Base-by-base conservation (phyloP, 225 moss, liverwort and hornwort genomes). In the Asterella californica region DNA sequence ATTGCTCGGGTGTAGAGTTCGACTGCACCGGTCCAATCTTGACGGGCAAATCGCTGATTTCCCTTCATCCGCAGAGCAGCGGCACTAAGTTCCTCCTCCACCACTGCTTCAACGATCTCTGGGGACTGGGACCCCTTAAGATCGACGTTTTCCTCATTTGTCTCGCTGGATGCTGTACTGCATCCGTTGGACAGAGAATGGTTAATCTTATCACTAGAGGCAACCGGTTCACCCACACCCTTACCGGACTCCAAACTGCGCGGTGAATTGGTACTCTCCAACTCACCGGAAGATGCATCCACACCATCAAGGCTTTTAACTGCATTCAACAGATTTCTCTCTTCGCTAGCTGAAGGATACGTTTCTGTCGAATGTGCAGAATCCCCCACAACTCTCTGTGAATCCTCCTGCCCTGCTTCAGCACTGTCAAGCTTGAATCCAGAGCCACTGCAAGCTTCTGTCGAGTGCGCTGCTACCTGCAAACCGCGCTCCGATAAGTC, bases 1-100 rank as follows among this genome's bases (percentile, higher is more conserved):
- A 94, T 89, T 32, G 92, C 94, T 80, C 87, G 80, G 0, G 92
- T 88, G 83, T 96, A 96, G 12, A 94, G 76, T 54, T 92, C 88
- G 34, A 90, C 82, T 12, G 96, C 94, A 62, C 83, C 85, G 8
- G 74, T 79, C 76, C 84, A 94, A 62, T 96, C 88, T 70, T 89
- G 92, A 70, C 90, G 87, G 0, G 88, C 88, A 70, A 96, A 96
- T 63, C 86, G 68, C 24, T 89, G 83, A 83, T 96, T 96, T 10
- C 96, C 96, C 79, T 88, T 42, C 37, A 92, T 83, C n/a, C 96
- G 84, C 9, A 96, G 84, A 2, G 90, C 89, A 59, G 88, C 82
- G 9, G 91, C 90, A 62, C 86, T 90, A 9, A 83, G 47, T 82
- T 90, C 29, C 48, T 85, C 81, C 19, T 84, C 52, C 34, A 75